Evolutionary conservation across 129 eudicot genomes (phyloP), one percentile per base, ranked within the genome.

Genomic region (Kitagawia praeruptora): DNA sequence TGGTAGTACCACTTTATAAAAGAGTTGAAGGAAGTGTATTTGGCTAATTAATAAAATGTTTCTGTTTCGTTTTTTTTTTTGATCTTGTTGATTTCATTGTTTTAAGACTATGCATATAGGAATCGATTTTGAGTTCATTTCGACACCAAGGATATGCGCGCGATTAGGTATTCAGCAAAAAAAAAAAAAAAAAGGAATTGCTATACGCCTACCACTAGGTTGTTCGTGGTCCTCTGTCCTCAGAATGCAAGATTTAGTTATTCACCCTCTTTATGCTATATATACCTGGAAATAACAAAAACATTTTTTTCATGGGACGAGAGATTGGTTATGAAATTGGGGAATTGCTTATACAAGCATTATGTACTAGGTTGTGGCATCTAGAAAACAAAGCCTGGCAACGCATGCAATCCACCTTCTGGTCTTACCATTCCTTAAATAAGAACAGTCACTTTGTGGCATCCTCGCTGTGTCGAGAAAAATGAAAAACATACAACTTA

Each of bases 361-460:
- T n/a, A 25, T 3, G 0, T 12, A 63, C 38, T 16, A 63, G 70
- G 38, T 63, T n/a, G 38, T 63, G 27, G 70, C 70, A 63, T 25
- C 70, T 25, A 27, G 70, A 27, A 63, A 12, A 63, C 70, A 63
- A n/a, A 27, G 70, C 27, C 63, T 54, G 63, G 70, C 38, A 63
- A 63, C 70, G 38, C 70, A 63, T 63, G 70, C 38, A 25, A 27
- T 63, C 70, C 70, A 63, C 70, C 70, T 61, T 61, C 28, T 23
- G 28, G 4, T 10, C 37, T 11, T 61, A 3, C 18, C 37, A n/a
- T 61, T 61, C 27, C 13, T 63, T 27, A 1, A 23, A n/a, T 10
- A 63, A 27, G 5, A 63, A 63, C 37, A 61, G 27, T 61, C 69
- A n/a, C 15, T 53, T 53, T 54, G 25, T 54, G 27, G 63, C 25